Percentiles rank a stretch among this genome's conserved stretches.
These are phyloP conservation scores for Pseudocercospora fuligena DNA, from an alignment of 2,329 filamentous ascomycete species.

Conservation along the genomic window DNA sequence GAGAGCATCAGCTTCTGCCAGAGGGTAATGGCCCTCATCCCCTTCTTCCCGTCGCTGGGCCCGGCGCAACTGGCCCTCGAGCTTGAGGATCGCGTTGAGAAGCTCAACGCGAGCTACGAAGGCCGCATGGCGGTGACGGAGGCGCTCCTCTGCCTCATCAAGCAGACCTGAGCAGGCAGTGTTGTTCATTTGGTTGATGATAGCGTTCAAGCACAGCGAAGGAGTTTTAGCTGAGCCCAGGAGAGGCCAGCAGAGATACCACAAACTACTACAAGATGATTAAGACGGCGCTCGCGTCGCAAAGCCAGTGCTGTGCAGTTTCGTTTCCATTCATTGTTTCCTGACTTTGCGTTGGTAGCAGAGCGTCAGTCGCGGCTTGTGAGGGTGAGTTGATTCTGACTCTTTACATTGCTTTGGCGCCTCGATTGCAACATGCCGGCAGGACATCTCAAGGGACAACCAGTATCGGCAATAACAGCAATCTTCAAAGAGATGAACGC, in stretches of 20 bases:
- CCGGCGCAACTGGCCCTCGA: not conserved
- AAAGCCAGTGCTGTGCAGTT: not conserved
- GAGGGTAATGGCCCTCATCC: not conserved
- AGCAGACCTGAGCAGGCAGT: not conserved
- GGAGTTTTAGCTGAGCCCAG: not conserved
- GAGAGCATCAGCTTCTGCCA: not conserved
- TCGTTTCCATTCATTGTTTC: not conserved
- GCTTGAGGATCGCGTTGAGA: not conserved
- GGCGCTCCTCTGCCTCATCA: not conserved
- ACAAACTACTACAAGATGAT: not conserved
- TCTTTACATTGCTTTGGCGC: not conserved
- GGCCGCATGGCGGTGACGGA: not conserved
- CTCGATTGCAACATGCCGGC: not conserved
- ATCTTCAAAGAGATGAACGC: too few species aligned
- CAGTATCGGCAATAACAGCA: not conserved
- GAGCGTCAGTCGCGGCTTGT: not conserved
- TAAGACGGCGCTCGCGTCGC: not conserved
- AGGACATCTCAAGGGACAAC: not conserved
- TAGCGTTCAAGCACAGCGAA: constrained; percentile 19
- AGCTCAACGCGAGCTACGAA: not conserved
- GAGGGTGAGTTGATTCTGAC: not conserved
- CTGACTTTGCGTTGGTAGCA: not conserved
- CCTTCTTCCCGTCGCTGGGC: not conserved
- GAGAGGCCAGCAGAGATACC: constrained; percentile 7
- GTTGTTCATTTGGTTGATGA: constrained; percentile 13